Evolutionary conservation across 179 eudicot species (phyloP).

Genomic region (Nepenthes alata): DNA sequence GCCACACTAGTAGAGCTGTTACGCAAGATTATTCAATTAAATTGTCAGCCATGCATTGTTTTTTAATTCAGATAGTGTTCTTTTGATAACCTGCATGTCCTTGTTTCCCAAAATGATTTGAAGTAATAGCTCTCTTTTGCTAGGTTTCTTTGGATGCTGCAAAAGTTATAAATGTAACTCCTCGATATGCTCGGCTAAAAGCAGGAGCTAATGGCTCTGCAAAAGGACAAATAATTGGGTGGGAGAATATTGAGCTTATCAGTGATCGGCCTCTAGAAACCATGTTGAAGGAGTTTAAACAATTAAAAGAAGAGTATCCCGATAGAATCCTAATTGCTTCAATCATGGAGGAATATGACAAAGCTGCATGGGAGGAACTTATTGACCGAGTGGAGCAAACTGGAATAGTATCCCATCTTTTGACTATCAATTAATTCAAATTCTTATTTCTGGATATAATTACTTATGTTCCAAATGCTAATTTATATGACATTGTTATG

Average conservation of each 20-base stretch:
- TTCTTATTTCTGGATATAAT: not conserved
- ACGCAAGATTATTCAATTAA: not conserved
- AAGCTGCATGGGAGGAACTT: slow-evolving; percentile 93
- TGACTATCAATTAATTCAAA: not conserved
- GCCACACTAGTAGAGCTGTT: too few relatives aligned
- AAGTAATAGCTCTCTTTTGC: not conserved
- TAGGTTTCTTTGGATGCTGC: slow-evolving; percentile 90
- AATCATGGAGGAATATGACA: slow-evolving; percentile 90
- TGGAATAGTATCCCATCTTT: slow-evolving; percentile 49
- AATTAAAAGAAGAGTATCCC: slow-evolving; percentile 88
- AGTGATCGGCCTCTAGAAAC: slow-evolving; percentile 94
- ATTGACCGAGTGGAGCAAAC: slow-evolving; percentile 91
- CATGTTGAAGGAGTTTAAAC: slow-evolving; percentile 83
- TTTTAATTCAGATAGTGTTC: too few relatives aligned
- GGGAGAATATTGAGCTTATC: slow-evolving; percentile 90
- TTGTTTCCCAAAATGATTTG: too few relatives aligned
- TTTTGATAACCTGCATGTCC: too few relatives aligned
- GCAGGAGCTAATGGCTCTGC: slow-evolving; percentile 75
- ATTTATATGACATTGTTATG: not conserved
- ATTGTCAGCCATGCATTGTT: too few relatives aligned
- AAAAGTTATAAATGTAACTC: slow-evolving; percentile 92
- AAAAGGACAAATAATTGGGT: slow-evolving; percentile 90
- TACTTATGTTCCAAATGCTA: slow-evolving; percentile 4
- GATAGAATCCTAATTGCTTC: slow-evolving; percentile 89
- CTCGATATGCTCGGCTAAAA: slow-evolving; percentile 75